A percentile compares a stretch with the other conserved stretches of the same genome.
phyloP scores from a whole-genome alignment of 108 stramenopile species.

The Aurantiochytrium sp. region DNA sequence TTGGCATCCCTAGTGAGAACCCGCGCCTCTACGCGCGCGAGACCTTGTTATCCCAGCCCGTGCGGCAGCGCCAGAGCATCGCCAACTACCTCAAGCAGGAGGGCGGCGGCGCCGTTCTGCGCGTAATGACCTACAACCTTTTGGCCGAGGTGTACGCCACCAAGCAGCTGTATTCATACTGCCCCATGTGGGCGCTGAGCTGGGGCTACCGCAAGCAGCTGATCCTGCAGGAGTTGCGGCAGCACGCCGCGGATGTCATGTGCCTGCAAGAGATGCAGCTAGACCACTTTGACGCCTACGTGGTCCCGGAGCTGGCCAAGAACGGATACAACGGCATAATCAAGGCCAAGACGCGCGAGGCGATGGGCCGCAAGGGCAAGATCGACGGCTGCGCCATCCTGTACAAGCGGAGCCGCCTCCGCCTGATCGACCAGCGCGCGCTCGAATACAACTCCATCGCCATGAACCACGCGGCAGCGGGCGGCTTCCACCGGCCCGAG shows the following conservation, averaged over 20 bases:
- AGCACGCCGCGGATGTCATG: slow-evolving; percentile 86
- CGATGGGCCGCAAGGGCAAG: slow-evolving; percentile 87
- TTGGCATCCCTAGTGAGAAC: background rate
- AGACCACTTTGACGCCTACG: slow-evolving; percentile 85
- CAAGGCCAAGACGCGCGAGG: slow-evolving; percentile 92
- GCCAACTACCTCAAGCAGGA: slow-evolving; percentile 22
- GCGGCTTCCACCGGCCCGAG: slow-evolving; percentile 18
- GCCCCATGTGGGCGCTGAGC: slow-evolving; percentile 86
- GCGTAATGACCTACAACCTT: slow-evolving; percentile 90
- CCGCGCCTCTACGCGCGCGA: slow-evolving; percentile 45
- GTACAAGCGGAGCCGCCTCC: slow-evolving; percentile 84
- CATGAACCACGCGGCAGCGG: background rate
- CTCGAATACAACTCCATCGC: slow-evolving; percentile 84
- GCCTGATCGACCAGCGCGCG: slow-evolving; percentile 32
- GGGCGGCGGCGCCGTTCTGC: slow-evolving; percentile 72
- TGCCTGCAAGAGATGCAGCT: slow-evolving; percentile 98
- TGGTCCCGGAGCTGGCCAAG: slow-evolving; percentile 78
- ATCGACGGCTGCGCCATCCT: slow-evolving; percentile 99
- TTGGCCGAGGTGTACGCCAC: slow-evolving; percentile 98
- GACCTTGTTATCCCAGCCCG: slow-evolving; percentile 47
- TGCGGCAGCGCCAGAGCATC: slow-evolving; percentile 34
- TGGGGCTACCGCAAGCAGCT: slow-evolving; percentile 92
- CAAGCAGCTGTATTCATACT: slow-evolving; percentile 93
- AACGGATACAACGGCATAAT: slow-evolving; percentile 90
- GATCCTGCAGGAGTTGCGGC: slow-evolving; percentile 79